Conservation (phyloP, 2,329 filamentous ascomycete species). For the Mariannaea sp. region DNA sequence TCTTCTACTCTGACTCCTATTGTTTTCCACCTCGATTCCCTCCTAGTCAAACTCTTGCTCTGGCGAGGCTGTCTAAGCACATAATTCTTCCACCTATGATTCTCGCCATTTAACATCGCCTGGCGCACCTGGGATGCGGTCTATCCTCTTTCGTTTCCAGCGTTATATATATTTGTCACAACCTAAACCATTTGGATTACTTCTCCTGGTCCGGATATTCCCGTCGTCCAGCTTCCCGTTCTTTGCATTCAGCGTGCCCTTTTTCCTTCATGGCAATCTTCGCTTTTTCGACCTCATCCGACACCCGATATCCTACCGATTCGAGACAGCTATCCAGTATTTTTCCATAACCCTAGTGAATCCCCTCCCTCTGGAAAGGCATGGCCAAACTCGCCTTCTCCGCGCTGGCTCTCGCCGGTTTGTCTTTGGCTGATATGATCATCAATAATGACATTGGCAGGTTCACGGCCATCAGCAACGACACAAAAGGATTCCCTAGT, state of each 20-base stretch:
- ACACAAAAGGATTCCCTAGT: constrained; percentile 37
- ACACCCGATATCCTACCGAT: not conserved
- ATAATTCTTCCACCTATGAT: too few relatives aligned
- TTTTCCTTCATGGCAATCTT: not conserved
- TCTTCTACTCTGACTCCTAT: too few relatives aligned
- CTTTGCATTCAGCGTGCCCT: not conserved
- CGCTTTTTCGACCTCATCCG: constrained; percentile 1
- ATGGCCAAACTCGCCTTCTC: constrained; percentile 12
- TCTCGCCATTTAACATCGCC: too few relatives aligned
- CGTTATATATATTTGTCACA: too few relatives aligned
- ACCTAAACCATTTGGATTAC: too few relatives aligned
- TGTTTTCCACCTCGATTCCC: too few relatives aligned
- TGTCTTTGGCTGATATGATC: constrained; percentile 35
- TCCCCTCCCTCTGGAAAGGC: constrained; percentile 9
- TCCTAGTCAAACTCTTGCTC: too few relatives aligned
- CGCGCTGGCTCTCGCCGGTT: constrained; percentile 10
- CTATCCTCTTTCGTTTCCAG: too few relatives aligned
- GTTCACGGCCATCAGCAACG: constrained; percentile 36
- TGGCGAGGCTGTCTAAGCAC: too few relatives aligned
- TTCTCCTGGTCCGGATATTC: not conserved
- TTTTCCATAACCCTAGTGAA: constrained; percentile 11
- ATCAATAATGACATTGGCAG: constrained; percentile 34
- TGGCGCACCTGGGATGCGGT: too few relatives aligned
- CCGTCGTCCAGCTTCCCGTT: not conserved
- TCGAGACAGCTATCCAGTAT: too few relatives aligned